Evolutionary conservation across 768 basidiomycete species (phyloP).

Genomic region (Steccherinum ochraceum): DNA sequence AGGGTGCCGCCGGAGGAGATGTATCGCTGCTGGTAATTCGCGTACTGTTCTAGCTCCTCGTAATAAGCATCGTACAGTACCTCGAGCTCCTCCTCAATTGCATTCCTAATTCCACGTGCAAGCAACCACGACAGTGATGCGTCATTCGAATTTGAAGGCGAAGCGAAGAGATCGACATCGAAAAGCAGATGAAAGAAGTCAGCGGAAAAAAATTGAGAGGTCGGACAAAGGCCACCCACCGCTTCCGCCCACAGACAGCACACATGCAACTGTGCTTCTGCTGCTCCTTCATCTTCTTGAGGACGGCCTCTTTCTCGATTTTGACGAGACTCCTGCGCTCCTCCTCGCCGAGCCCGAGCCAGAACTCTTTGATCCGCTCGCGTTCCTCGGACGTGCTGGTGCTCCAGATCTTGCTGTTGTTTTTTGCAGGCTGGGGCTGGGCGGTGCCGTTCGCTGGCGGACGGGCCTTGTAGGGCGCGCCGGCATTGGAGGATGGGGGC

Average conservation of each 20-base stretch:
- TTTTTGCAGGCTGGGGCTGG: conserved; percentile 32
- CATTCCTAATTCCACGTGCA: conserved; percentile 51
- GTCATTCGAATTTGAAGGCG: neutral
- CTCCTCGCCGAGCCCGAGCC: conserved; percentile 88
- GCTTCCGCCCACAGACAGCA: conserved; percentile 95
- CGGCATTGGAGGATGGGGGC: conserved; percentile 36
- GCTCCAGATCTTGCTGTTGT: conserved; percentile 86
- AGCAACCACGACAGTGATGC: neutral
- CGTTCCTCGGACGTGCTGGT: conserved; percentile 89
- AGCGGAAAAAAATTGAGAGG: conserved; percentile 21
- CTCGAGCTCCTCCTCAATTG: conserved; percentile 99
- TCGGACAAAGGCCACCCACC: conserved; percentile 49
- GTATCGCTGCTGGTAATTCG: conserved; percentile 95
- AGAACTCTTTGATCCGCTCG: conserved; percentile 97
- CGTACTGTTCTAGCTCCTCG: conserved; percentile 99
- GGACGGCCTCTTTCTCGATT: conserved; percentile 96
- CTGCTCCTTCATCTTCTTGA: conserved; percentile 99
- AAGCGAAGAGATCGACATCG: neutral
- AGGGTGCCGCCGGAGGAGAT: conserved; percentile 84
- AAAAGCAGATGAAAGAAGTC: neutral
- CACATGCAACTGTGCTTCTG: conserved; percentile 95
- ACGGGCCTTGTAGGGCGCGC: conserved; percentile 30
- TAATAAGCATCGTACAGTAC: conserved; percentile 99
- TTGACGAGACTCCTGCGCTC: conserved; percentile 90
- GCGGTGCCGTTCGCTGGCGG: conserved; percentile 26